Base-by-base conservation (phyloP, 306 rosid species). In the Sesbania bispinosa region DNA sequence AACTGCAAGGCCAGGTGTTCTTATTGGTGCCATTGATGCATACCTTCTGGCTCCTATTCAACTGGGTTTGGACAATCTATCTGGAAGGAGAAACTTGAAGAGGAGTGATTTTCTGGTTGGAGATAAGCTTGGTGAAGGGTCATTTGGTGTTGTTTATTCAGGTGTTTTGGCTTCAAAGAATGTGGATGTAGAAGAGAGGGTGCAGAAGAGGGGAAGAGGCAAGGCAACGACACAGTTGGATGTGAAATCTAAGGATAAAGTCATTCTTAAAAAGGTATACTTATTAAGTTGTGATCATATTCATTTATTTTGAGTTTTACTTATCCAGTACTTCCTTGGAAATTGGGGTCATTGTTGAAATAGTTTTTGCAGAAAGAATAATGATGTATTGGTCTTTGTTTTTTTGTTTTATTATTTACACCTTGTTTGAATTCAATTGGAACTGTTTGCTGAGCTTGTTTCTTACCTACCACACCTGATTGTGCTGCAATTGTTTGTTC, bases 41-140 rank as follows among this genome's bases (percentile, higher is more conserved):
- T 94, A 94, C 75, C 90, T 94, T 77, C 77, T 94, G 19, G 97
- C 99, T 39, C 99, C 97, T 51, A 84, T 91, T 70, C 96, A 94
- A 70, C 80, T 87, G 39, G 99, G 46, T 64, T 74, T 94, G 3
- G 90, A 89, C 11, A 83, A 48, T 81, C 69, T 91, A 64, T 66
- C 75, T 23, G 97, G 97, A 50, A 91, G 85, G 77, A 89, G 97
- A 73, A 87, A 73, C 55, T 64, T 90, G 80, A 94, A 88, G 80
- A 75, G 83, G 41, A 24, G 77, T 41, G 90, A 91, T 75, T 94
- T 94, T 72, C 74, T 87, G 42, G 70, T 94, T 24, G 93, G 96
- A 19, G 87, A 85, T 3, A 94, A 89, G 81, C 54, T 94, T 15
- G 97, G 97, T 47, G 99, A 94, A 79, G 99, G 99, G 2, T 89